Percentiles rank a stretch among this genome's conserved stretches.
Conservation (phyloP, 1,139 yeast genomes). For the Yamadazyma oceani region DNA sequence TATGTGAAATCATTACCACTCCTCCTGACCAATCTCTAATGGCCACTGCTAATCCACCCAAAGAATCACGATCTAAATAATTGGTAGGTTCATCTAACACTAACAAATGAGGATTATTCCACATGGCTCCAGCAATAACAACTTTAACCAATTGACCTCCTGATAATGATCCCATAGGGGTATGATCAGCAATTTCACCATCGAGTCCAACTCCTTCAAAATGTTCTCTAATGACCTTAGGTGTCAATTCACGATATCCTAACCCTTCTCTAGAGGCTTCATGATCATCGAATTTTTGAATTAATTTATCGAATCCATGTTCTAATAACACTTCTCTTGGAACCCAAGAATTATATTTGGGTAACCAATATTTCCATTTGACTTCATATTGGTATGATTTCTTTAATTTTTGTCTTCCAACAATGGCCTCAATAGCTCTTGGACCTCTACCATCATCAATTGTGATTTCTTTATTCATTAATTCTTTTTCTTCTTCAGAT, state of each 20-base stretch:
- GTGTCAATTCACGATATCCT: slow-evolving; percentile 91
- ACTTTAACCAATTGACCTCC: slow-evolving; percentile 99
- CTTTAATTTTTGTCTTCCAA: slow-evolving; percentile 95
- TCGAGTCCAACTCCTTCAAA: slow-evolving; percentile 97
- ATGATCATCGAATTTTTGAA: slow-evolving; percentile 95
- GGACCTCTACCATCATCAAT: slow-evolving; percentile 87
- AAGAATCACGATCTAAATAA: slow-evolving; percentile 94
- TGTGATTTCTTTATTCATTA: slow-evolving; percentile 77
- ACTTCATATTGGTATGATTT: slow-evolving; percentile 95
- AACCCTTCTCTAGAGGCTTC: slow-evolving; percentile 98
- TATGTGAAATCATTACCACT: slow-evolving; percentile 97
- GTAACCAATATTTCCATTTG: slow-evolving; percentile 92
- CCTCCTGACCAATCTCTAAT: slow-evolving; percentile 98
- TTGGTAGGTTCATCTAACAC: slow-evolving; percentile 98
- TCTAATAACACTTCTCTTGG: slow-evolving; percentile 77
- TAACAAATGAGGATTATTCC: slow-evolving; percentile 98
- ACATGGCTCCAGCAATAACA: slow-evolving; percentile 99
- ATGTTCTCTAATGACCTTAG: slow-evolving; percentile 91
- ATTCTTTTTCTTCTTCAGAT: slow-evolving; percentile 76
- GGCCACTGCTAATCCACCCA: slow-evolving; percentile 96
- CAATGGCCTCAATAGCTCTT: slow-evolving; percentile 87
- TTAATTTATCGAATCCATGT: slow-evolving; percentile 82
- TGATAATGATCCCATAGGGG: slow-evolving; percentile 92
- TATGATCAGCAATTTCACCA: slow-evolving; percentile 97
- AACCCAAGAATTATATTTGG: slow-evolving; percentile 92